phyloP scores from a whole-genome alignment of 805 yeast species.

The Candida arabinofermentans region DNA sequence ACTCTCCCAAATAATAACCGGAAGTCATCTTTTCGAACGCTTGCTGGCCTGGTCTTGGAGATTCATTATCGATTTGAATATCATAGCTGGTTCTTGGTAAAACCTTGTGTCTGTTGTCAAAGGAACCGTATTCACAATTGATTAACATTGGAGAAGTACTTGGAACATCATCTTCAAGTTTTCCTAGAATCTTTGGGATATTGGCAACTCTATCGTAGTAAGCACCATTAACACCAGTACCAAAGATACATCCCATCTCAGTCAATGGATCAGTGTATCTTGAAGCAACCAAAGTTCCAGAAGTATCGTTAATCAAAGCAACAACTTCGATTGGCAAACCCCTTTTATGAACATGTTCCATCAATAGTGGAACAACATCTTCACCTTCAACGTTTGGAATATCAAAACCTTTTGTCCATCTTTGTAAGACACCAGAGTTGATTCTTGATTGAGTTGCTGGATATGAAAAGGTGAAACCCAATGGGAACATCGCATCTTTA shows the following conservation, averaged over 20 bases:
- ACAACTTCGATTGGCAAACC: constrained; percentile 82
- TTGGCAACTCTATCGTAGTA: constrained; percentile 76
- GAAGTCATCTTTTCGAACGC: constrained; percentile 97
- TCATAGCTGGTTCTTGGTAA: constrained; percentile 93
- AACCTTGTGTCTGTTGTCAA: constrained; percentile 84
- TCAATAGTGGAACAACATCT: constrained; percentile 90
- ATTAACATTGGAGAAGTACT: constrained; percentile 82
- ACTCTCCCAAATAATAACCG: constrained; percentile 94
- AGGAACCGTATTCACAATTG: constrained; percentile 98
- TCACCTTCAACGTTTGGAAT: constrained; percentile 92
- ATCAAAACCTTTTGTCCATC: constrained; percentile 99
- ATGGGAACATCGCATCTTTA: constrained; percentile 53
- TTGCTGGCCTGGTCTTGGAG: constrained; percentile 98
- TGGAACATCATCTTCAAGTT: constrained; percentile 60
- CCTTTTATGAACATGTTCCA: constrained; percentile 61
- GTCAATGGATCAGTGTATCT: constrained; percentile 88
- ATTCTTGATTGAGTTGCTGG: constrained; percentile 84
- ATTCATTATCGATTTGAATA: constrained; percentile 70
- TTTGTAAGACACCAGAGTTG: constrained; percentile 82
- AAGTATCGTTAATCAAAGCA: constrained; percentile 94
- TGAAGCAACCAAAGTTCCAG: constrained; percentile 96
- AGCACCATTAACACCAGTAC: constrained; percentile 98
- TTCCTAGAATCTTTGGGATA: constrained; percentile 83
- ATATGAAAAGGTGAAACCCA: constrained; percentile 96
- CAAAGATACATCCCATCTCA: constrained; percentile 95